Base-by-base conservation (phyloP, 2,329 filamentous ascomycete species). In the Cadophora luteo-olivacea region DNA sequence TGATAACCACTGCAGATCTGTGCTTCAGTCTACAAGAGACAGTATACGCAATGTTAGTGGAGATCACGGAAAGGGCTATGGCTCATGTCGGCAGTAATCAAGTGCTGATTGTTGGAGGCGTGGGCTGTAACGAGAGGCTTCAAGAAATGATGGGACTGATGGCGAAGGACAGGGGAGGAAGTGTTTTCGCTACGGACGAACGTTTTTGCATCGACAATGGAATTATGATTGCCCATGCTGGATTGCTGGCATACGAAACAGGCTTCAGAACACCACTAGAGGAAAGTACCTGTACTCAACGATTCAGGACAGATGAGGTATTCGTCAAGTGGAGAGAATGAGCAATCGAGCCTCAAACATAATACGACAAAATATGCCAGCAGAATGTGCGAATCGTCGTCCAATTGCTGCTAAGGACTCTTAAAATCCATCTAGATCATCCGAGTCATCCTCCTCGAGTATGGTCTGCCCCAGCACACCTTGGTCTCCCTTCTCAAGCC, bases 121-220 rank as follows among this genome's bases (percentile, higher is more conserved):
- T 99, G 1, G 96, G 96, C 3, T 97, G 93, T 79, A 99, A 99
- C 79, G 91, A 97, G 82, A 87, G 96, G 4, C 79, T 99, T 73
- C 96, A 99, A 83, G 89, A 97, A 76, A 99, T 99, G 96, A 99
- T 99, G 96, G 94, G 93, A 19, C 84, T 91, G 58, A 99, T 99
- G 96, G 95, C 94, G 19, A 84, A 84, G 55, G 94, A 97, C 79
- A 84, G 96, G 48, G 93, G 94, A 64, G 96, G 96, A 4, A 94
- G 89, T 76, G 93, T 98, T 3, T 97, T 92, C 81, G 94, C 96
- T 29, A 98, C 95, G 0, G 96, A 99, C 79, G 96, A 99, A 84
- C 86, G 96, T 57, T 99, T 97, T 79, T 99, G 96, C 79, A 99
- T 99, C 75, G 96, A 99, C 81, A 99, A 99, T 76, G 96, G 96